Base-by-base conservation (phyloP, 75 land plant genomes). In the Larix kaempferi region DNA sequence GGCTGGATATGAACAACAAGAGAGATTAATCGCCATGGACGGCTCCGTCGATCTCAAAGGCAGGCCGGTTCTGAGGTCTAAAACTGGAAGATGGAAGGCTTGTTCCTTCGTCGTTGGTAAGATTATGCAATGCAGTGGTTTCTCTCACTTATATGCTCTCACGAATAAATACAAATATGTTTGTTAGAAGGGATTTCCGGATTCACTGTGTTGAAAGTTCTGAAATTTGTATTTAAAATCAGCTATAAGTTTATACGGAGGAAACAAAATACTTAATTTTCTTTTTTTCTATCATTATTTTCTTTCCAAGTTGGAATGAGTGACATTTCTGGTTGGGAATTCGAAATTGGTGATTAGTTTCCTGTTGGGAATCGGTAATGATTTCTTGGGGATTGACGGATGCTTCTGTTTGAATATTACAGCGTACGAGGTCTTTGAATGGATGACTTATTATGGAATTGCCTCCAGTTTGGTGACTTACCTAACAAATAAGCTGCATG, bases 371-470 rank as follows among this genome's bases (percentile, higher is more conserved):
- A 23, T 59, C 22, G 21, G 21, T 21, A 10, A 21, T 10, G 21
- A 59, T 59, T 59, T 58, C 33, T 29, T 29, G 33, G 33, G 26
- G 62, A 22, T 60, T 60, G 62, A 60, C 11, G 13, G 23, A 27
- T 29, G 67, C 6, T 14, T 11, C 4, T 65, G 0, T 2, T 33
- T 15, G 6, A 27, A 15, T 4, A 5, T 33, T 69, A 62, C 79
- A 92, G 94, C 82, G 8, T 90, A 89, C 79, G 94, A 92, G 82
- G 83, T 89, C 27, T 88, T 87, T 69, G 94, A 92, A 76, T 86
- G 94, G 74, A 79, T 92, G 78, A 90, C 94, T 0, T 92, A 84
- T 82, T 91, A 88, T 78, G 94, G 90, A 3, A 84, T 89, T 14
- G 85, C 90, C 23, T 76, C 93, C 56, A 89, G 89, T 74, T 71